phyloP scores from a whole-genome alignment of 1,284 basidiomycete species.

The Pyrrhoderma lamaoense region DNA sequence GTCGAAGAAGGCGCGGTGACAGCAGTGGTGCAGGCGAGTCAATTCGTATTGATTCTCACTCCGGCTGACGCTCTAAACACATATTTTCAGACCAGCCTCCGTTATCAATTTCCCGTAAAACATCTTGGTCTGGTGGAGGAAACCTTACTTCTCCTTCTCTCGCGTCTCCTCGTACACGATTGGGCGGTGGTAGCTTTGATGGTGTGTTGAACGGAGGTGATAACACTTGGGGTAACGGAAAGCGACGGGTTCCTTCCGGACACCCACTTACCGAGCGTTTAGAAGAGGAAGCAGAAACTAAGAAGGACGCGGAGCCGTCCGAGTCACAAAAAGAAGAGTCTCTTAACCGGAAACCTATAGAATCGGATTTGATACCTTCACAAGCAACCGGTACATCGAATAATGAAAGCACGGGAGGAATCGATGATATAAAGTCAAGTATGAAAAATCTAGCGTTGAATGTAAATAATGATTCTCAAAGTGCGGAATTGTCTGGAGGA shows the following conservation, averaged over 20 bases:
- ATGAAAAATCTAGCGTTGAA: slow-evolving; percentile 10
- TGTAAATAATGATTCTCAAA: slow-evolving; percentile 16
- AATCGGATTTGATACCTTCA: slow-evolving; percentile 1
- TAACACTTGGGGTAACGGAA: slow-evolving; percentile 43
- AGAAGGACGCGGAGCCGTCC: slow-evolving; percentile 25
- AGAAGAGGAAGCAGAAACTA: slow-evolving; percentile 17
- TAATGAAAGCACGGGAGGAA: neutral
- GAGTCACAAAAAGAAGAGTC: slow-evolving; percentile 43
- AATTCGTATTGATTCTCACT: neutral
- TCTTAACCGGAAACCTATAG: slow-evolving; percentile 7
- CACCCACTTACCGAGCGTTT: slow-evolving; percentile 30
- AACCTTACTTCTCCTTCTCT: slow-evolving; percentile 45
- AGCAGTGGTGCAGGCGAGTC: slow-evolving; percentile 45
- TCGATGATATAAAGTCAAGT: neutral
- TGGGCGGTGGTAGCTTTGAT: slow-evolving; percentile 56
- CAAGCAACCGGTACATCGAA: neutral
- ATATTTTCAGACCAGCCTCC: slow-evolving; percentile 39
- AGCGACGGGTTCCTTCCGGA: slow-evolving; percentile 27
- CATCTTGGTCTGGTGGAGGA: slow-evolving; percentile 59
- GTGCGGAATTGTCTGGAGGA: slow-evolving; percentile 16
- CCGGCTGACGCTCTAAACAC: neutral
- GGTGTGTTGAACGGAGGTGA: slow-evolving; percentile 62
- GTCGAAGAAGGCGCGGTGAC: slow-evolving; percentile 48
- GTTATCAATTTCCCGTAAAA: slow-evolving; percentile 49
- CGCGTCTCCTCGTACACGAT: slow-evolving; percentile 60